Conservation (phyloP, 345 rosid genomes). For the Trapa bicornis region DNA sequence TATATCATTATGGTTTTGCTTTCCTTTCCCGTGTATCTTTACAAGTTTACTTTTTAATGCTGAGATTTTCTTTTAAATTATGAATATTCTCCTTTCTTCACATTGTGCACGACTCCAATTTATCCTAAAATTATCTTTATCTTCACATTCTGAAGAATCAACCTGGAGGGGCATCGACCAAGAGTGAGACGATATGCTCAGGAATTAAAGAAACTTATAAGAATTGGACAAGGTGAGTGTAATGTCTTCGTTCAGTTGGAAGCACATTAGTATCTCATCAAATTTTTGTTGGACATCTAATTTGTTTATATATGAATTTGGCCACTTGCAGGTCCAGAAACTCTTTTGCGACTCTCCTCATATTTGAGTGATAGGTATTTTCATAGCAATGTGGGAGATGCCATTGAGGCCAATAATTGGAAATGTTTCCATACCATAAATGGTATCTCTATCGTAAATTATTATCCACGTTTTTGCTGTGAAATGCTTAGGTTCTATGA, state of each 20-base stretch:
- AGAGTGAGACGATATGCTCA: slow-evolving; percentile 79
- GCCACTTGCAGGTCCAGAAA: slow-evolving; percentile 57
- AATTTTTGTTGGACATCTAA: neutral
- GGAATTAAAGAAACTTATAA: slow-evolving; percentile 69
- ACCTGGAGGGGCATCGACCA: slow-evolving; percentile 81
- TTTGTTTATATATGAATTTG: neutral
- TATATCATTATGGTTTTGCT: neutral
- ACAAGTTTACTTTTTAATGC: neutral
- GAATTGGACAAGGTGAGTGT: slow-evolving; percentile 77
- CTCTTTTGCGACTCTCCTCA: slow-evolving; percentile 66
- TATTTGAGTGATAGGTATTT: slow-evolving; percentile 34
- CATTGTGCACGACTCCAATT: neutral
- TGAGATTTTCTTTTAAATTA: neutral
- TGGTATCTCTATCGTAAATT: slow-evolving; percentile 25
- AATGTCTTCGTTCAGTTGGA: neutral
- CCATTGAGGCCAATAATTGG: slow-evolving; percentile 76
- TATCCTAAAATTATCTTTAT: neutral
- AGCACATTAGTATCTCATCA: neutral
- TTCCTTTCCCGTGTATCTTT: neutral
- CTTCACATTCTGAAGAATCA: slow-evolving; percentile 33
- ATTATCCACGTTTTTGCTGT: neutral
- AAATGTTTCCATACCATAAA: slow-evolving; percentile 75
- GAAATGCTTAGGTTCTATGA: neutral
- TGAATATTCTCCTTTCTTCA: neutral
- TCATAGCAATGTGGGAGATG: slow-evolving; percentile 74